phyloP scores from a whole-genome alignment of 2,329 filamentous ascomycete genomes.

The Cercospora berteroae region DNA sequence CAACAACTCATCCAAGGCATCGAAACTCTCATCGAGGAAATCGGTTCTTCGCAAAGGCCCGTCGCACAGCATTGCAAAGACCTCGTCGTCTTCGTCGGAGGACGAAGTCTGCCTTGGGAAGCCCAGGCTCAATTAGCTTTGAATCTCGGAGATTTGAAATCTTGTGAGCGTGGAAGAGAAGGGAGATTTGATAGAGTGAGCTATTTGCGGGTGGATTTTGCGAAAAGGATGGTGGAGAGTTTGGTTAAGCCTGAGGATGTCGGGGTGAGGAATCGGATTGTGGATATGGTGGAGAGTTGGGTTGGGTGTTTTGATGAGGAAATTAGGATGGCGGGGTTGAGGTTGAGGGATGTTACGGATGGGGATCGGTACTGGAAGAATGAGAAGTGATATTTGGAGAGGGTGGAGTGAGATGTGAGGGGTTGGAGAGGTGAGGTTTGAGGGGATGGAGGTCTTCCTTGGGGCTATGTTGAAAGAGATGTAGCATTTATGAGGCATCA shows the following conservation, averaged over 20 bases:
- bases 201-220: slow-evolving; percentile 4
- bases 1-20: neutral
- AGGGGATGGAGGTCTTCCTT: neutral
- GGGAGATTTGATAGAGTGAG: neutral
- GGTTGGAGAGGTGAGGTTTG: neutral
- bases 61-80: neutral
- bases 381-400: neutral
- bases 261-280: neutral
- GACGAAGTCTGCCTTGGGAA: neutral
- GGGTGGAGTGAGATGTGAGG: neutral
- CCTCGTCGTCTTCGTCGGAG: neutral
- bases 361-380: neutral
- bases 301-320: neutral
- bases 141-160: neutral
- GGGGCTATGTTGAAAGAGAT: neutral
- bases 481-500: neutral
- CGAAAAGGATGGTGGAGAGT: slow-evolving; percentile 4
- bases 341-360: neutral
- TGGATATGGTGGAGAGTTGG: slow-evolving; percentile 1
- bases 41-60: neutral
- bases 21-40: neutral
- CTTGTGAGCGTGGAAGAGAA: neutral
- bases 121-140: neutral
- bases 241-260: neutral
- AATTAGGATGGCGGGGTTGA: neutral